Evolutionary conservation across 768 basidiomycete species (phyloP), one percentile per base, ranked within the genome.

Genomic region (Pleurotus citrinopileatus): DNA sequence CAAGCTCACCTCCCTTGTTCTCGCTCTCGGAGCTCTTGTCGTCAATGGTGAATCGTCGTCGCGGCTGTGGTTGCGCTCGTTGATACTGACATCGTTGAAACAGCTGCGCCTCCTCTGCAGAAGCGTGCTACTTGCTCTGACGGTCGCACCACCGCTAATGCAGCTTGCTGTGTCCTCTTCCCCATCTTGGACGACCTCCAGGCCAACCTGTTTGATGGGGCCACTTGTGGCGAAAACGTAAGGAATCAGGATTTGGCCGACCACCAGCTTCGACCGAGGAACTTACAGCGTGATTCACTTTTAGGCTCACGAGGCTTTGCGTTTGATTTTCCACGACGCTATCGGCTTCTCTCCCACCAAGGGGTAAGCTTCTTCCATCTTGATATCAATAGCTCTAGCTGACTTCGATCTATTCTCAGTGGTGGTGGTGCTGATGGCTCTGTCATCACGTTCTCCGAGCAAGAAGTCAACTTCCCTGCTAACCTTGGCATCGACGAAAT

Each of bases 341-440:
- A 75, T 76, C 54, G 76, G 71, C 10, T 72, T 74, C 55, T 76
- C 74, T 10, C 60, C 58, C 1, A 63, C 63, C 26, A 50, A 58
- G 15, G 68, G 70, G 17, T 43, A 19, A 13, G 13, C n/a, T 19
- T 9, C 25, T 27, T 17, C 26, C 45, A 26, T 12, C 19, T 19
- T 38, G 9, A 22, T 46, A n/a, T n/a, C n/a, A n/a, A n/a, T n/a
- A n/a, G n/a, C n/a, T 3, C 27, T 38, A 2, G 50, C 28, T 40
- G 26, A 27, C 7, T 43, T 34, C 52, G 40, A 37, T 32, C 9
- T 20, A 29, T 32, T 15, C 36, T 13, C 42, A 73, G 72, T 53
- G 71, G 72, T 47, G 73, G 73, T 59, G 74, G 74, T n/a, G 73
- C 74, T 42, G 80, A 82, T 55, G 81, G 78, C 28, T 80, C 78